Conservation (phyloP, 306 rosid species). For the Ormosia semicastrata region DNA sequence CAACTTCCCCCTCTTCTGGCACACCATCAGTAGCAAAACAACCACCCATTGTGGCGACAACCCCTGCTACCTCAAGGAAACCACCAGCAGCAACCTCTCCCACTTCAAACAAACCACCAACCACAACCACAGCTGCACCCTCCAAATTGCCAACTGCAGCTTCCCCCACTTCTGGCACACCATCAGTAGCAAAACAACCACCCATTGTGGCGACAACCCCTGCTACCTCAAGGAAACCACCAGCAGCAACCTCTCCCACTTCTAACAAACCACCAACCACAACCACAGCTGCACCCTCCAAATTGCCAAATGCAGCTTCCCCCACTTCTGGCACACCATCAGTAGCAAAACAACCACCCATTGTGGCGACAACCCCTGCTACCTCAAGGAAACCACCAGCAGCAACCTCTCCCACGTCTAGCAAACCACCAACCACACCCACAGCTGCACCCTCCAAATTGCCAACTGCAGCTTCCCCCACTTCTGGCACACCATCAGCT, state of each 20-base stretch:
- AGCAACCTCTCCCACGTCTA: slow-evolving; percentile 13
- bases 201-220: slow-evolving; percentile 13
- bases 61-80: neutral
- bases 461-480: slow-evolving; percentile 19
- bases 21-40: neutral
- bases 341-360: neutral
- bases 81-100: slow-evolving; percentile 24
- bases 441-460: slow-evolving; percentile 17
- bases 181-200: neutral
- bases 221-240: neutral
- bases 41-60: slow-evolving; percentile 13
- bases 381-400: neutral
- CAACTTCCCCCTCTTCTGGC: neutral
- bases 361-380: slow-evolving; percentile 9
- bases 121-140: neutral
- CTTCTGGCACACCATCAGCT: neutral
- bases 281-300: slow-evolving; percentile 1
- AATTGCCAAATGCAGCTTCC: slow-evolving; percentile 9
- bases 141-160: slow-evolving; percentile 12
- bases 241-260: slow-evolving; percentile 15
- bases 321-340: neutral
- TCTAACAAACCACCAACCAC: neutral
- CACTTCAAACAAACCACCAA: neutral
- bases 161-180: neutral
- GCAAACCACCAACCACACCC: neutral